Conservation (phyloP, 768 basidiomycete species). For the Lactarius trivialis region DNA sequence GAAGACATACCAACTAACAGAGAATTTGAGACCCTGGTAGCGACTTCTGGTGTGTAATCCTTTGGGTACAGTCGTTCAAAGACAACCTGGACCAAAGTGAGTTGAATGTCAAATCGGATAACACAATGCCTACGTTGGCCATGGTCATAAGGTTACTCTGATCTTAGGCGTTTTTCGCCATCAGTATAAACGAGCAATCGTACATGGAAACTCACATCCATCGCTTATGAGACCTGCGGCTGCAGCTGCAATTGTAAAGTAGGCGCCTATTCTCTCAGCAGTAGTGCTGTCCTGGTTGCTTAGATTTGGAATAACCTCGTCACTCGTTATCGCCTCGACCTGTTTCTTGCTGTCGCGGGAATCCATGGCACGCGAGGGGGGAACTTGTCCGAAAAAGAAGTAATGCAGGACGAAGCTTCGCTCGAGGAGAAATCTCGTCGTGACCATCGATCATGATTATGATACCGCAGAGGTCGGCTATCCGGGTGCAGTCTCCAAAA, state of each 20-base stretch:
- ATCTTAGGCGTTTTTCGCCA: slow-evolving; percentile 35
- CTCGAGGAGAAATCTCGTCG: background rate
- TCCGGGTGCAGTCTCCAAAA: no score
- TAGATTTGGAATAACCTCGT: slow-evolving; percentile 4
- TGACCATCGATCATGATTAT: no score
- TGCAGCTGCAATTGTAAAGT: slow-evolving; percentile 59
- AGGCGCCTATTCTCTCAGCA: slow-evolving; percentile 44
- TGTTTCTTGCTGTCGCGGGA: background rate
- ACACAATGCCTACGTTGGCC: slow-evolving; percentile 42
- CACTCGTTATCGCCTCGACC: background rate
- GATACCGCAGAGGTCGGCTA: slow-evolving; percentile 1
- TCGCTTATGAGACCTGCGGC: slow-evolving; percentile 62
- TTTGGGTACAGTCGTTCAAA: slow-evolving; percentile 58
- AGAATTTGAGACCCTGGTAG: slow-evolving; percentile 65
- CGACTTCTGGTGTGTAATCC: slow-evolving; percentile 53
- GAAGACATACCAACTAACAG: slow-evolving; percentile 52
- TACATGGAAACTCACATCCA: slow-evolving; percentile 38
- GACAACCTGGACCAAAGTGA: slow-evolving; percentile 40
- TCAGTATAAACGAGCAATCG: slow-evolving; percentile 2
- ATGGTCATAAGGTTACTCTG: slow-evolving; percentile 68
- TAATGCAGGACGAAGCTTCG: background rate
- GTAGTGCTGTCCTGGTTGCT: background rate
- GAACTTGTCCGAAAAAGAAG: slow-evolving; percentile 1
- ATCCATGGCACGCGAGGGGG: background rate
- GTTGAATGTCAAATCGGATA: slow-evolving; percentile 7